phyloP scores from a whole-genome alignment of 441 rosid species.

The Croton setiger region DNA sequence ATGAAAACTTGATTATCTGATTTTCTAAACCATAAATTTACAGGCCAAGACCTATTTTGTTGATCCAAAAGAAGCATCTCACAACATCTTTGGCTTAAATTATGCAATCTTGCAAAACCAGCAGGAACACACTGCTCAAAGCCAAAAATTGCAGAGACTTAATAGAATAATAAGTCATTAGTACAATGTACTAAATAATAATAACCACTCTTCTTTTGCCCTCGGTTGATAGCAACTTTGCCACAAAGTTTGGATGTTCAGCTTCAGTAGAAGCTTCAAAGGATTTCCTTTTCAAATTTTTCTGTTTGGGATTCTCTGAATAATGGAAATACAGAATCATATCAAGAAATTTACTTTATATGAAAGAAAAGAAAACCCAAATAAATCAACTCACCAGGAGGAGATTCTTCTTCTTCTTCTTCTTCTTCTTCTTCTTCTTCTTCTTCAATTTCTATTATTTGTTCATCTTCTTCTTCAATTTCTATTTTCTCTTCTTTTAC shows the following conservation, averaged over 20 bases:
- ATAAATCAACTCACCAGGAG: not conserved
- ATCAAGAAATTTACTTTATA: too few species aligned
- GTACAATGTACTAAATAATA: not conserved
- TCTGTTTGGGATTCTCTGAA: constrained; percentile 5
- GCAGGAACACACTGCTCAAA: constrained; percentile 17
- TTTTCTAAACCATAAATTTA: not conserved
- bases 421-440: too few species aligned
- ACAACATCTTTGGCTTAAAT: not conserved
- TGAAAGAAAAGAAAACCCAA: too few species aligned
- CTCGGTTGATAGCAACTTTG: not conserved
- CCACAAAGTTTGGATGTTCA: not conserved
- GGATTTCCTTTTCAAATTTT: not conserved
- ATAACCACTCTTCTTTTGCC: not conserved
- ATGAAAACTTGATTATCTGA: not conserved
- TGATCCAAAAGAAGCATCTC: constrained; percentile 14
- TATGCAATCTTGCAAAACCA: constrained; percentile 4
- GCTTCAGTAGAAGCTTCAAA: not conserved
- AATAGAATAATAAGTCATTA: not conserved
- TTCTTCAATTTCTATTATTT: too few species aligned
- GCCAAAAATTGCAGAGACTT: not conserved
- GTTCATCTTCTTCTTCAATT: not conserved
- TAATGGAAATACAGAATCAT: not conserved
- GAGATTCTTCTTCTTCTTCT: not conserved
- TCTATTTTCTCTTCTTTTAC: constrained; percentile 2
- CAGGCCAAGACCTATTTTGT: constrained; percentile 18